Evolutionary conservation across 2,329 filamentous ascomycete species (phyloP), one percentile per base, ranked within the genome.

Genomic region (Aspergillus jensenii): DNA sequence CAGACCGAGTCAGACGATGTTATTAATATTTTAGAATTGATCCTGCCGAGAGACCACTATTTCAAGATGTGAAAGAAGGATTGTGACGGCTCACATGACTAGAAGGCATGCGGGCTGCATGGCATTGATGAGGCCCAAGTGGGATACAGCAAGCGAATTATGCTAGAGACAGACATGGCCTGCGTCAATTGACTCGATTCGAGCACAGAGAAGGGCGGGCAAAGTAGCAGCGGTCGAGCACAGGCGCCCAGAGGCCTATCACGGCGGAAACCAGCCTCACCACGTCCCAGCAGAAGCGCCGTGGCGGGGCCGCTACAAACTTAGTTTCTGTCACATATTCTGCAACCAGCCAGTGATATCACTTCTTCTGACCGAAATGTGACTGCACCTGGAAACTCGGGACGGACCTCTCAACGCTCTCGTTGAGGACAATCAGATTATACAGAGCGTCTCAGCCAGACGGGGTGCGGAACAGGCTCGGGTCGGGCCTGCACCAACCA

Each of bases 251-350:
- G 31, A 23, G 27, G 47, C 47, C 31, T 52, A 46, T 53, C 39
- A 45, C 25, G 49, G 55, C 51, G 45, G 58, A 48, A 61, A 41
- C 51, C 54, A 54, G 56, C 52, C 58, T 56, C 48, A 54, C 45
- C 23, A 43, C 31, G 48, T 40, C 54, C 25, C 35, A 47, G 52
- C 43, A 55, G 58, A 62, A 62, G 60, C 60, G 60, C 60, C 58
- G 60, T 59, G 60, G 60, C 58, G 60, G 60, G 59, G 61, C 44
- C 46, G 35, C 46, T 52, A 11, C 15, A 44, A 59, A 59, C 45
- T 59, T 57, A 61, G 50, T 44, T 43, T 53, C 39, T 35, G 46
- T 56, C 46, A 56, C 47, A 56, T 55, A 27, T 51, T 44, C 25
- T 19, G 21, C 23, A 27, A 41, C 23, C 27, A 25, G 40, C 52